A percentile compares a stretch with the other conserved stretches of the same genome.
These are phyloP conservation scores for Russula earlei DNA, from an alignment of 768 basidiomycete species.

Conservation along the genomic window DNA sequence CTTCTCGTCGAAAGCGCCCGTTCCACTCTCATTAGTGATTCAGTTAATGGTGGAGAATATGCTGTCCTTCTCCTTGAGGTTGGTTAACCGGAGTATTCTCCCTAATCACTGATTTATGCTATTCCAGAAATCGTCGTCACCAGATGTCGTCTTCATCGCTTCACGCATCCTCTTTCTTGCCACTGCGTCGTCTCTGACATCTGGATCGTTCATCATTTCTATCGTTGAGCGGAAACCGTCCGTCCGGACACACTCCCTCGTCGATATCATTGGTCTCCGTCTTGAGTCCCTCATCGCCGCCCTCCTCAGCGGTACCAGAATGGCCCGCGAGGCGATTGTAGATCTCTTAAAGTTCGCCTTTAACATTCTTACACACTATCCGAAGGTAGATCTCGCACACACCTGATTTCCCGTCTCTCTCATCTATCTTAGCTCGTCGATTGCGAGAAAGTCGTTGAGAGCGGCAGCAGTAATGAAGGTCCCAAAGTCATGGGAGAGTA, in stretches of 20 bases:
- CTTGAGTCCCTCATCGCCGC: conserved; percentile 45
- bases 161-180: conserved; percentile 70
- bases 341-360: conserved; percentile 82
- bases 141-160: conserved; percentile 63
- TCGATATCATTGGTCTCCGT: conserved; percentile 53
- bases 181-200: conserved; percentile 44
- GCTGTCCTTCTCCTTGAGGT: conserved; percentile 55
- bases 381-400: conserved; percentile 42
- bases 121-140: conserved; percentile 46
- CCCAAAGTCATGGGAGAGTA: conserved; percentile 56
- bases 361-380: conserved; percentile 74
- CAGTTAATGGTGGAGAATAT: conserved; percentile 54
- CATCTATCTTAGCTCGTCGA: conserved; percentile 7
- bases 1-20: conserved; percentile 60
- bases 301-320: conserved; percentile 42
- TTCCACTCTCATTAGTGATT: conserved; percentile 42
- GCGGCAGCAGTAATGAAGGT: conserved; percentile 7
- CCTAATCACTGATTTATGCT: neutral
- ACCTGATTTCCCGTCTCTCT: neutral
- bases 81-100: conserved; percentile 12
- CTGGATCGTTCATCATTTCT: conserved; percentile 39
- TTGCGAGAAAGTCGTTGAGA: conserved; percentile 13
- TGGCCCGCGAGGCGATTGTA: conserved; percentile 62
- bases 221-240: conserved; percentile 57
- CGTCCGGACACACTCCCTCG: conserved; percentile 38